A percentile compares a stretch with the other conserved stretches of the same genome.
phyloP scores from a whole-genome alignment of 1,139 yeast species.

The Candida pseudoviswanathii region DNA sequence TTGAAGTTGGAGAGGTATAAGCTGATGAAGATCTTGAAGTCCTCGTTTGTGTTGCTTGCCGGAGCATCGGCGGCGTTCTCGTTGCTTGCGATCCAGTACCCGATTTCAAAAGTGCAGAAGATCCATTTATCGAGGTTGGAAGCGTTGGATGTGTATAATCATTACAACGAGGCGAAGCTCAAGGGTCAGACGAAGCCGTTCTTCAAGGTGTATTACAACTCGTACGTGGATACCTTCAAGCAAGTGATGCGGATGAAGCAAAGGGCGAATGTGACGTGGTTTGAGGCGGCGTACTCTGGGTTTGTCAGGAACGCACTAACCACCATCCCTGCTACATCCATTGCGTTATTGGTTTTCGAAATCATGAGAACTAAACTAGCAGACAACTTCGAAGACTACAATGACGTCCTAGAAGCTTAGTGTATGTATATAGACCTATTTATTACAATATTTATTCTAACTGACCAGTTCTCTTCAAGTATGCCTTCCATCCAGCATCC shows the following conservation, averaged over 20 bases:
- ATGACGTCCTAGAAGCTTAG: slow-evolving; percentile 17
- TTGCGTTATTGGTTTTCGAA: slow-evolving; percentile 84
- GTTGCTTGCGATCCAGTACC: slow-evolving; percentile 78
- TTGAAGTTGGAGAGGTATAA: slow-evolving; percentile 38
- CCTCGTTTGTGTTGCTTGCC: slow-evolving; percentile 76
- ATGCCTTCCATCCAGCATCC: slow-evolving; percentile 94
- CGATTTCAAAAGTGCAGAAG: slow-evolving; percentile 77
- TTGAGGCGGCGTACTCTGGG: slow-evolving; percentile 75
- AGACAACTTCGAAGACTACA: slow-evolving; percentile 30
- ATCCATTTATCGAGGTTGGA: slow-evolving; percentile 79
- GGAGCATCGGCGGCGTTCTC: slow-evolving; percentile 88
- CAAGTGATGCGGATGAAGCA: slow-evolving; percentile 58
- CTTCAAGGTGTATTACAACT: slow-evolving; percentile 58
- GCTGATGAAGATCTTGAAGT: slow-evolving; percentile 56
- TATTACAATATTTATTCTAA: slow-evolving; percentile 4
- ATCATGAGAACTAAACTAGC: slow-evolving; percentile 62
- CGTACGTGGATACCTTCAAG: slow-evolving; percentile 71
- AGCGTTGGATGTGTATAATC: slow-evolving; percentile 67
- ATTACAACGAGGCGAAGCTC: slow-evolving; percentile 12
- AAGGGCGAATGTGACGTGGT: slow-evolving; percentile 59
- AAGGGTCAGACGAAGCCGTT: slow-evolving; percentile 32
- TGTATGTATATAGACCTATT: slow-evolving; percentile 1
- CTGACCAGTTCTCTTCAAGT: slow-evolving; percentile 45
- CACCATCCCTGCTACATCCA: slow-evolving; percentile 83
- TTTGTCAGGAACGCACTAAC: slow-evolving; percentile 71